Conservation (phyloP, 768 basidiomycete genomes). For the Boletus rufocinnamomeus region DNA sequence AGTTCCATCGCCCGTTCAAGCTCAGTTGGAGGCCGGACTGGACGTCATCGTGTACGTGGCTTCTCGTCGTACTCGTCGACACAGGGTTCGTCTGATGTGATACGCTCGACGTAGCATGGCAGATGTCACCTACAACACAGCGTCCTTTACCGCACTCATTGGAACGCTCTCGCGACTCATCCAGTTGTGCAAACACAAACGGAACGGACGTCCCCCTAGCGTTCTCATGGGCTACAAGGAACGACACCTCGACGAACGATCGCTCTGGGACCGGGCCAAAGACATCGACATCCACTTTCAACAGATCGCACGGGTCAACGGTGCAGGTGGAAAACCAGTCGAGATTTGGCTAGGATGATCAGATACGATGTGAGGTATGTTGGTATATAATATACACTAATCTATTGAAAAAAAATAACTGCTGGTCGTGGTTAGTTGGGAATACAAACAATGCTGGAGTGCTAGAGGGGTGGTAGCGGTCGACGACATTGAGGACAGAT, state of each 20-base stretch:
- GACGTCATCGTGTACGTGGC: conserved; percentile 69
- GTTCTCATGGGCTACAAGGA: conserved; percentile 87
- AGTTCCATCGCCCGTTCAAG: conserved; percentile 49
- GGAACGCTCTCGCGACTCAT: conserved; percentile 62
- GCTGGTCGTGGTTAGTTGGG: neutral
- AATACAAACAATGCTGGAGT: conserved; percentile 3
- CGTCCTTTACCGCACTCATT: conserved; percentile 77
- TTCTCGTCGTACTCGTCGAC: neutral
- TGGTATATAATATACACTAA: conserved; percentile 14
- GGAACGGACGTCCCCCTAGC: conserved; percentile 38
- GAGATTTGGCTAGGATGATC: conserved; percentile 67
- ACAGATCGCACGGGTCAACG: conserved; percentile 52
- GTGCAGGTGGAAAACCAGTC: conserved; percentile 63
- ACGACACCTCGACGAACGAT: conserved; percentile 73
- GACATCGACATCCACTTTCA: conserved; percentile 57
- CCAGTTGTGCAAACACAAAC: conserved; percentile 14
- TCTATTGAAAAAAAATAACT: neutral
- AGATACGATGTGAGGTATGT: conserved; percentile 6
- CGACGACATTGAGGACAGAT: conserved; percentile 92
- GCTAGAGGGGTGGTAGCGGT: conserved; percentile 74
- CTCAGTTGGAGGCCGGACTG: conserved; percentile 42
- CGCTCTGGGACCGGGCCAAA: conserved; percentile 64
- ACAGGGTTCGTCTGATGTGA: neutral
- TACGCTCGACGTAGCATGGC: conserved; percentile 64
- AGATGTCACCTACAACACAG: conserved; percentile 90